Evolutionary conservation across 805 yeast genomes (phyloP).

Genomic region (Kazachstania viticola): DNA sequence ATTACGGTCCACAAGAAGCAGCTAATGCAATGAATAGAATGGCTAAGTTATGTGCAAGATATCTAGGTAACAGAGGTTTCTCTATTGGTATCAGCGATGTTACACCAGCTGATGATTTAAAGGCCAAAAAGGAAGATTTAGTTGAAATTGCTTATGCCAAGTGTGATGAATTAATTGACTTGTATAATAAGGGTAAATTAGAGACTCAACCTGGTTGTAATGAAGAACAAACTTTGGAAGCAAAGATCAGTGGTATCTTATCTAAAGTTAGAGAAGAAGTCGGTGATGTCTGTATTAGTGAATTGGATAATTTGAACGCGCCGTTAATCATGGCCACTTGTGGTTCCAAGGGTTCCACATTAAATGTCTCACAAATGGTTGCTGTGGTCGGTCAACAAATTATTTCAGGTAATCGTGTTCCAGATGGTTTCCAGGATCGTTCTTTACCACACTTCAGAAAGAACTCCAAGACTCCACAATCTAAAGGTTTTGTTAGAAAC

Average conservation of each 20-base stretch:
- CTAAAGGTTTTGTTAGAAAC: conserved; percentile 94
- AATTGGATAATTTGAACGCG: conserved; percentile 81
- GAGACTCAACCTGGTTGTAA: conserved; percentile 99
- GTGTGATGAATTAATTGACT: conserved; percentile 81
- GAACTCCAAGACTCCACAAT: conserved; percentile 92
- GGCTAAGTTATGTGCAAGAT: conserved; percentile 98
- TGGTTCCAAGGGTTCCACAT: conserved; percentile 97
- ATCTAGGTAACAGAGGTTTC: conserved; percentile 87
- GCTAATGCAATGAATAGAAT: conserved; percentile 94
- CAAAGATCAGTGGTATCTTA: conserved; percentile 89
- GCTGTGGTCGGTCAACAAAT: conserved; percentile 99
- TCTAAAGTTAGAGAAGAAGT: conserved; percentile 98
- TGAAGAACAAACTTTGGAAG: conserved; percentile 95
- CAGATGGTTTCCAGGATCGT: conserved; percentile 99
- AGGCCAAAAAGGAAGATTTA: conserved; percentile 67
- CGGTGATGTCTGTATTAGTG: conserved; percentile 93
- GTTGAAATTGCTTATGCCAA: conserved; percentile 83
- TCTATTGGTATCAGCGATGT: conserved; percentile 97
- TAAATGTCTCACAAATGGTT: conserved; percentile 98
- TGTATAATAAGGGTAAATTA: conserved; percentile 70
- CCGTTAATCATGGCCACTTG: conserved; percentile 98
- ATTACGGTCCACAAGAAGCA: conserved; percentile 94
- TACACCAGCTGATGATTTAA: conserved; percentile 78
- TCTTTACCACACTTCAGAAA: conserved; percentile 94
- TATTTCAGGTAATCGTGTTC: conserved; percentile 97